Percentiles rank a stretch among this genome's conserved stretches.
These are phyloP conservation scores for Pistacia integerrima DNA, from an alignment of 345 rosid species.

Conservation along the genomic window DNA sequence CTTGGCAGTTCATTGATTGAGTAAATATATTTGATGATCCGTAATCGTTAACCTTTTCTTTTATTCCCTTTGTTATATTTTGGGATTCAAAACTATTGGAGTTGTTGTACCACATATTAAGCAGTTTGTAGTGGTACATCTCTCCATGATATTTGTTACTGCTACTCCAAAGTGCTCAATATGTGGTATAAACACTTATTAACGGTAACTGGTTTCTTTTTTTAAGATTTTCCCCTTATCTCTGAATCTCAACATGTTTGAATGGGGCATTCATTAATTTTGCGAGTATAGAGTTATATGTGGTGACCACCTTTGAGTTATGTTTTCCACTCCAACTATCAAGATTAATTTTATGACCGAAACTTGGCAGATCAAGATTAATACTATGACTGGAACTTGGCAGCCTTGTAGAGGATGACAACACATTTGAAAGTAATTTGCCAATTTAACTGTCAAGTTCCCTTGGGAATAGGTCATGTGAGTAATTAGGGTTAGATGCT, in stretches of 20 bases:
- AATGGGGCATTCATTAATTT: background rate
- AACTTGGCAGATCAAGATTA: background rate
- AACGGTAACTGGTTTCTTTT: background rate
- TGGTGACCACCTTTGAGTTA: background rate
- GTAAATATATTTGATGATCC: no score
- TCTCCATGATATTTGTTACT: background rate
- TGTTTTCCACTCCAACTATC: background rate
- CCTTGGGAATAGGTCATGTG: constrained; percentile 1
- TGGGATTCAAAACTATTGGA: background rate
- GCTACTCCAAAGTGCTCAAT: background rate
- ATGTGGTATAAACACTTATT: background rate
- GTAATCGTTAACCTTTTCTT: no score
- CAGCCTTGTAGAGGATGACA: background rate
- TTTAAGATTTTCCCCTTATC: background rate
- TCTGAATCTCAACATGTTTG: background rate
- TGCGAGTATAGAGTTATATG: background rate
- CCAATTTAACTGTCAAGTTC: background rate
- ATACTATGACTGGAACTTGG: background rate
- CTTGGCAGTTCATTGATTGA: background rate
- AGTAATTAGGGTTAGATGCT: constrained; percentile 4
- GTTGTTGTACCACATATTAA: background rate
- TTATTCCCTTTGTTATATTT: background rate
- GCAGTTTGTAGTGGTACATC: background rate
- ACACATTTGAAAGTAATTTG: background rate
- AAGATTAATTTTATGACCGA: background rate